Evolutionary conservation across 352 stramenopile species (phyloP).

Genomic region (Pythium scleroteichum): DNA sequence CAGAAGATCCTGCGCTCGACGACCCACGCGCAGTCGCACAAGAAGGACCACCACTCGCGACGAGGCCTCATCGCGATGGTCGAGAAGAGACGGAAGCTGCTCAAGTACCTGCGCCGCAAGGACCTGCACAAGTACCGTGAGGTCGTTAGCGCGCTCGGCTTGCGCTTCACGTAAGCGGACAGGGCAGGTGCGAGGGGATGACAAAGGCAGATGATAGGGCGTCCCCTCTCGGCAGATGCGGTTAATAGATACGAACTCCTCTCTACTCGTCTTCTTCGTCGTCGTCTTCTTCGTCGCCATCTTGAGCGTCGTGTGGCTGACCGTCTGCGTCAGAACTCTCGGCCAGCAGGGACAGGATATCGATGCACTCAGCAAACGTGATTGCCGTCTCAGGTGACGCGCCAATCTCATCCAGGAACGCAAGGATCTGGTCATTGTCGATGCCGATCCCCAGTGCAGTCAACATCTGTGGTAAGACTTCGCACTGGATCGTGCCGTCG

Average conservation of each 20-base stretch:
- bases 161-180: slow-evolving; percentile 67
- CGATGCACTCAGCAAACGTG: slow-evolving; percentile 84
- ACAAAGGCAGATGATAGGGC: slow-evolving; percentile 1
- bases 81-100: slow-evolving; percentile 82
- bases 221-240: not conserved
- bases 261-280: slow-evolving; percentile 21
- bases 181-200: too few species aligned
- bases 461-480: slow-evolving; percentile 43
- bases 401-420: slow-evolving; percentile 73
- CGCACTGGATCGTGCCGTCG: slow-evolving; percentile 60
- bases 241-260: slow-evolving; percentile 9
- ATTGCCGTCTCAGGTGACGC: slow-evolving; percentile 66
- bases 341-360: slow-evolving; percentile 82
- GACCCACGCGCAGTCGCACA: slow-evolving; percentile 70
- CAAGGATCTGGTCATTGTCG: slow-evolving; percentile 40
- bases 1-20: slow-evolving; percentile 85
- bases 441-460: slow-evolving; percentile 43
- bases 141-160: slow-evolving; percentile 72
- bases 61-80: slow-evolving; percentile 86
- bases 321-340: slow-evolving; percentile 39
- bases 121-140: slow-evolving; percentile 79
- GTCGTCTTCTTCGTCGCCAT: slow-evolving; percentile 24
- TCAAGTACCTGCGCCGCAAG: slow-evolving; percentile 84
- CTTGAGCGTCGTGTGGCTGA: slow-evolving; percentile 28
- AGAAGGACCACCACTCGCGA: slow-evolving; percentile 89